A percentile compares a stretch with the other conserved stretches of the same genome.
Conservation (phyloP, 371 early-diverging fungal genomes). For the Mucor mucedo region DNA sequence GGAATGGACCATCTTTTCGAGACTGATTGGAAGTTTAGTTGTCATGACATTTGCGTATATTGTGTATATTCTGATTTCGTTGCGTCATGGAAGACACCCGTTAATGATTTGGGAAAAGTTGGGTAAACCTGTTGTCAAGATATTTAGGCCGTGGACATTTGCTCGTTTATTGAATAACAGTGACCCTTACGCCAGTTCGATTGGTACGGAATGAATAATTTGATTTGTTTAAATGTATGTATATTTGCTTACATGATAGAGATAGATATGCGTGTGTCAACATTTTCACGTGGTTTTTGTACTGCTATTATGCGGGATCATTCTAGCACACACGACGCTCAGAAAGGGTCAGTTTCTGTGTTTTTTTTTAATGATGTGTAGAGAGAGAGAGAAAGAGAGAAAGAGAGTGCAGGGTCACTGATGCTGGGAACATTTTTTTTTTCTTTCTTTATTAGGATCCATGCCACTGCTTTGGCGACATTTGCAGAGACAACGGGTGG, state of each 20-base stretch:
- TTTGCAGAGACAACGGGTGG: slow-evolving; percentile 68
- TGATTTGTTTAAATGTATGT: not conserved
- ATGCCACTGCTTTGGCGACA: slow-evolving; percentile 63
- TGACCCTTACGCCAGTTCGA: slow-evolving; percentile 51
- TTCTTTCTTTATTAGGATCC: slow-evolving; percentile 41
- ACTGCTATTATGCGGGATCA: slow-evolving; percentile 53
- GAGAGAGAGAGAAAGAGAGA: not conserved
- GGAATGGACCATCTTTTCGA: slow-evolving; percentile 57
- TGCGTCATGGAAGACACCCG: slow-evolving; percentile 49
- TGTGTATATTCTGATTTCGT: slow-evolving; percentile 43
- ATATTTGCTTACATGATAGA: not conserved
- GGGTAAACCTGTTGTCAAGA: slow-evolving; percentile 49
- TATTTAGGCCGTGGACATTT: slow-evolving; percentile 53
- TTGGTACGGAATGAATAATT: slow-evolving; percentile 34
- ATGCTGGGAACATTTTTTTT: too few relatives aligned
- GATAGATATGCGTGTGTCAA: slow-evolving; percentile 53
- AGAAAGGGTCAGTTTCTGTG: slow-evolving; percentile 24
- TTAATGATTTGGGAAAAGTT: slow-evolving; percentile 54
- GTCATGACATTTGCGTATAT: slow-evolving; percentile 39
- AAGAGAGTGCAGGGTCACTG: not conserved
- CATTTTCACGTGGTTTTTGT: slow-evolving; percentile 54
- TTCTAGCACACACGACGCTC: slow-evolving; percentile 30
- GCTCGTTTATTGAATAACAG: slow-evolving; percentile 37
- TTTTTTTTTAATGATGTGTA: not conserved
- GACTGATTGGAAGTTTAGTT: slow-evolving; percentile 39